Evolutionary conservation across 495 filamentous ascomycete genomes (phyloP), one percentile per base, ranked within the genome.

Genomic region (Poronia punctata): DNA sequence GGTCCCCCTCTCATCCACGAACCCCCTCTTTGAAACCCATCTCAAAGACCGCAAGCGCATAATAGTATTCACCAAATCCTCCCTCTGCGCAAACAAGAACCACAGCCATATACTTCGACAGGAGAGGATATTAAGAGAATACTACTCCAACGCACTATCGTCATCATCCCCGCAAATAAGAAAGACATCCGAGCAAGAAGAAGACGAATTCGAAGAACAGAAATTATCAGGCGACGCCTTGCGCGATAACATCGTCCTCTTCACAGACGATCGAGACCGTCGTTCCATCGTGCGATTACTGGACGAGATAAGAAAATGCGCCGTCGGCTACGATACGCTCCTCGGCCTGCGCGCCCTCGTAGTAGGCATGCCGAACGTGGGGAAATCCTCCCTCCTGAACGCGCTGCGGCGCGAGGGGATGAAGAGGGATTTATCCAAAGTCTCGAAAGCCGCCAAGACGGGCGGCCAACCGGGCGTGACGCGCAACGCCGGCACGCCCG

Each of bases 291-390:
- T 17, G 4, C 18, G 26, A 12, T 52, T 73, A 3, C 57, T 69
- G 9, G 49, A 49, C 10, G 42, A 48, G 37, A 48, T 70, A 29
- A 61, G 60, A 25, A 27, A 23, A 9, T 48, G 58, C 35, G 64
- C 65, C 3, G 45, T 43, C 26, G 51, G 53, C 1, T 40, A 49
- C 24, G 57, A 68, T 35, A 35, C 34, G 8, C 50, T 71, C 4
- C 59, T 61, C 5, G 87, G 88, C 2, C 76, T 84, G 38, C 79
- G 88, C 18, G 75, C 86, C 38, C 72, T 98, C 58, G 76, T 97
- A 1, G 88, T 96, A 12, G 92, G 92, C 19, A 96, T 98, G 90
- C 92, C 92, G 5, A 98, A 98, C 61, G 85, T 92, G 0, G 92
- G 83, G 1, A 88, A 98, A 62, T 93, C 86, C 16, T 86, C 90